phyloP scores from a whole-genome alignment of 2,329 filamentous ascomycete genomes.

The Exophiala aquamarina region DNA sequence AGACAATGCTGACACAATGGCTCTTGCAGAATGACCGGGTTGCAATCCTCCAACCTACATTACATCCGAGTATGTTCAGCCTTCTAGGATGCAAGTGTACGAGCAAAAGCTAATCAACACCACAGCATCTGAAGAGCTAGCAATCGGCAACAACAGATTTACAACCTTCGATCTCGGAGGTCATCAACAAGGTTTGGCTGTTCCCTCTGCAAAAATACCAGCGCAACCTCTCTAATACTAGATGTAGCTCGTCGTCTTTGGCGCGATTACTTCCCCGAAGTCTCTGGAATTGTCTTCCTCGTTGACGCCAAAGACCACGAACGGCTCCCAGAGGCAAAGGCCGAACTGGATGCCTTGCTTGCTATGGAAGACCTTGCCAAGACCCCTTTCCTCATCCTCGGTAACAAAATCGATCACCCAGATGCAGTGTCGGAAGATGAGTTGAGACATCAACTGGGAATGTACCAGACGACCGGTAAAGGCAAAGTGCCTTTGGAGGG shows the following conservation, averaged over 20 bases:
- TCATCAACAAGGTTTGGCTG: conserved; percentile 76
- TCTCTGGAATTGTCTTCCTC: conserved; percentile 94
- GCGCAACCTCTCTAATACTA: conserved; percentile 5
- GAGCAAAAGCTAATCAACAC: background rate
- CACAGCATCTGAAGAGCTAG: conserved; percentile 82
- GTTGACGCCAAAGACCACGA: conserved; percentile 97
- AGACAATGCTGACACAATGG: background rate
- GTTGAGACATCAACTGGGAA: conserved; percentile 82
- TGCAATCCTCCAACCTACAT: conserved; percentile 83
- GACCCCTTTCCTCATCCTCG: conserved; percentile 92
- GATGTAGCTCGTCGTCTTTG: conserved; percentile 78
- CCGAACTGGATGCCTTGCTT: conserved; percentile 91
- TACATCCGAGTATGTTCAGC: conserved; percentile 75
- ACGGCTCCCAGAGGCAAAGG: conserved; percentile 90
- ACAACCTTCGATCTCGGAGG: conserved; percentile 92
- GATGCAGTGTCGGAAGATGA: conserved; percentile 95
- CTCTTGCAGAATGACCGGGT: conserved; percentile 77
- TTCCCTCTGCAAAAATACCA: conserved; percentile 21
- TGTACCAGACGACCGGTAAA: conserved; percentile 97
- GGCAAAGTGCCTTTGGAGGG: conserved; percentile 90
- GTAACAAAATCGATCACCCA: conserved; percentile 99
- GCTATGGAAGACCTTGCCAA: conserved; percentile 96
- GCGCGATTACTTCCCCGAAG: conserved; percentile 97
- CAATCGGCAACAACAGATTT: conserved; percentile 90
- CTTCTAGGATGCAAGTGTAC: background rate